A percentile compares a stretch with the other conserved stretches of the same genome.
Conservation (phyloP, 2,329 filamentous ascomycete genomes). For the Penicillium sp. region DNA sequence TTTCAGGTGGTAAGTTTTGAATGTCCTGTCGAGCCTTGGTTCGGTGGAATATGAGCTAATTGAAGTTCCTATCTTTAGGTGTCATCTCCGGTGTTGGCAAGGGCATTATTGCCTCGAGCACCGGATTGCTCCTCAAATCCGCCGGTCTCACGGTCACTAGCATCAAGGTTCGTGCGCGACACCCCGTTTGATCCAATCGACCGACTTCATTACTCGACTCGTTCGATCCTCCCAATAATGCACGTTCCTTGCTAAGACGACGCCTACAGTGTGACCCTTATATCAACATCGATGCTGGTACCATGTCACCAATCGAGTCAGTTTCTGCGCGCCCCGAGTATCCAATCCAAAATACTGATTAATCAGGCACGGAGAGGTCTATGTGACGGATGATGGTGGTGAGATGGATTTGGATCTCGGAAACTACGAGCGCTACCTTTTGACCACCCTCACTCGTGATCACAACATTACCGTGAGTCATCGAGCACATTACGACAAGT, state of each 20-base stretch:
- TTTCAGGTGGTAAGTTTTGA: conserved; percentile 70
- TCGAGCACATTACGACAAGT: neutral
- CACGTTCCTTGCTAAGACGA: neutral
- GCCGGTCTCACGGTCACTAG: conserved; percentile 36
- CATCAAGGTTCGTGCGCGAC: conserved; percentile 38
- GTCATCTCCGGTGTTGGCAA: conserved; percentile 61
- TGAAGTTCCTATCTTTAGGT: conserved; percentile 36
- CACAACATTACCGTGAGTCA: conserved; percentile 99
- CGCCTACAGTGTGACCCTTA: conserved; percentile 62
- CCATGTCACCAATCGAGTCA: conserved; percentile 56
- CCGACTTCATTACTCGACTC: neutral
- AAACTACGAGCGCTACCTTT: conserved; percentile 82
- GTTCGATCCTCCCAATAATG: neutral
- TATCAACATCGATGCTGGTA: conserved; percentile 77
- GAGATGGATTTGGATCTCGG: conserved; percentile 77
- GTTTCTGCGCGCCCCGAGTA: conserved; percentile 15
- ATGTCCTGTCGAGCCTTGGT: neutral
- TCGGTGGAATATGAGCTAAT: conserved; percentile 13
- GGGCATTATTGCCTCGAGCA: conserved; percentile 68
- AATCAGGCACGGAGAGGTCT: conserved; percentile 80
- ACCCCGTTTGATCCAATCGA: neutral
- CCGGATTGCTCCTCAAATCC: conserved; percentile 40
- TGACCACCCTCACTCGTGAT: conserved; percentile 79
- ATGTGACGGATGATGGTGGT: conserved; percentile 83
- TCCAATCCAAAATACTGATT: conserved; percentile 5